phyloP scores from a whole-genome alignment of 192 early-diverging fungal species.

The Coemansia sp. region DNA sequence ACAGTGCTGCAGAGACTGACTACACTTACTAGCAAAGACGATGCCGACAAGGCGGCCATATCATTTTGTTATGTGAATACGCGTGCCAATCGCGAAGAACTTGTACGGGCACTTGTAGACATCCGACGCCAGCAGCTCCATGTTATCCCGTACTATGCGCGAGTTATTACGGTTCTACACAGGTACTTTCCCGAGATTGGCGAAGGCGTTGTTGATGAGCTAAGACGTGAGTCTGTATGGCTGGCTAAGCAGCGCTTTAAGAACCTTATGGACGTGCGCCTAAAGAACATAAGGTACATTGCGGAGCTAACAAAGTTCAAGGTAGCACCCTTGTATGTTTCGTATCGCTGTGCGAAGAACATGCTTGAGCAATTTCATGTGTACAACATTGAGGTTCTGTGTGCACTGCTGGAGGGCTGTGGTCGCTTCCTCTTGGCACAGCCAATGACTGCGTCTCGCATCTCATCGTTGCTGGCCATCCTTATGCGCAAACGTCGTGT shows the following conservation, averaged over 20 bases:
- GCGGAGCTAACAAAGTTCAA: conserved; percentile 94
- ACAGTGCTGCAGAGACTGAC: conserved; percentile 74
- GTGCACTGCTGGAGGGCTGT: conserved; percentile 80
- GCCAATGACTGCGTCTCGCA: conserved; percentile 71
- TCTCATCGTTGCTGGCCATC: conserved; percentile 76
- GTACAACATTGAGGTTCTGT: conserved; percentile 83
- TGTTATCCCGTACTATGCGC: conserved; percentile 86
- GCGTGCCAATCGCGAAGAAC: conserved; percentile 70
- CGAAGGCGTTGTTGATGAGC: conserved; percentile 64
- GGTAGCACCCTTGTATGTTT: conserved; percentile 74
- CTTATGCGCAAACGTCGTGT: conserved; percentile 85
- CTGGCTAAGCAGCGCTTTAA: conserved; percentile 67
- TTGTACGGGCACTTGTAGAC: conserved; percentile 73
- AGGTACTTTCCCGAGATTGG: conserved; percentile 88
- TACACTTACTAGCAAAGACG: conserved; percentile 73
- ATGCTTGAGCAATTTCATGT: conserved; percentile 83
- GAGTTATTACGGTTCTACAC: conserved; percentile 84
- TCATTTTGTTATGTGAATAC: conserved; percentile 93
- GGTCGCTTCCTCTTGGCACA: conserved; percentile 83
- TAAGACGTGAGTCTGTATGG: conserved; percentile 59
- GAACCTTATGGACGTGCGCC: conserved; percentile 38
- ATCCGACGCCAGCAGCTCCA: conserved; percentile 83
- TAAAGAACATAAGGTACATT: conserved; percentile 79
- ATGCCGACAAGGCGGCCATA: conserved; percentile 86
- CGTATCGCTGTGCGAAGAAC: conserved; percentile 83